Base-by-base conservation (phyloP, 805 yeast species). In the Yarrowia deformans region DNA sequence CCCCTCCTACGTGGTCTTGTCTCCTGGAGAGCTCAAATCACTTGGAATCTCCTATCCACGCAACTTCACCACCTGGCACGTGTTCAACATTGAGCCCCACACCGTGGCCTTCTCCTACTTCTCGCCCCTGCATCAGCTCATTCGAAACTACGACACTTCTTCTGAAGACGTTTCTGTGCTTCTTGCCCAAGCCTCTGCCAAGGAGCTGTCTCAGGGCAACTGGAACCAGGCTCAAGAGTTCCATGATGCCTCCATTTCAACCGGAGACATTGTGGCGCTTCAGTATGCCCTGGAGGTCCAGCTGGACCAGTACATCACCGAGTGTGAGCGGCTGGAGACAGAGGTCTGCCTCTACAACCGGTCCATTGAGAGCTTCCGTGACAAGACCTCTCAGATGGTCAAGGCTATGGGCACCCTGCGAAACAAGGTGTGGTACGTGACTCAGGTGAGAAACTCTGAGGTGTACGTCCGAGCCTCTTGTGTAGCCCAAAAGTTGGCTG, bases 381-480 rank as follows among this genome's bases (percentile, higher is more conserved):
- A 43, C 18, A 60, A 60, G 66, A 60, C 66, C 13, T 18, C 45
- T 19, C 29, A 60, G 42, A 19, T 60, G 66, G 66, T 60, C 48
- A 56, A 56, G 48, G 37, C 60, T 16, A 60, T 74, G 42, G 50
- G 69, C 39, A 70, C 72, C 18, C 54, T 73, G 13, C 48, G 76
- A 43, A 72, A 72, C 23, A 75, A 75, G 70, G 69, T 71, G 13
- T 75, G 77, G 77, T 75, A 74, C 63, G 68, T 70, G 42, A 67
- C 71, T 9, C 76, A 74, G 45, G 70, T 75, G 8, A 68, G 76
- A 19, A 60, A 70, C 18, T 69, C 70, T 13, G 58, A 71, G 34
- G 52, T 73, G 14, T 75, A 75, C 72, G 67, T 69, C 37, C 69
- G 77, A 8, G 76, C 77, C 10, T 67, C 70, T 12, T 75, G 72